A percentile compares a stretch with the other conserved stretches of the same genome.
Conservation (phyloP, 495 filamentous ascomycete species). For the Ramalina peruviana region DNA sequence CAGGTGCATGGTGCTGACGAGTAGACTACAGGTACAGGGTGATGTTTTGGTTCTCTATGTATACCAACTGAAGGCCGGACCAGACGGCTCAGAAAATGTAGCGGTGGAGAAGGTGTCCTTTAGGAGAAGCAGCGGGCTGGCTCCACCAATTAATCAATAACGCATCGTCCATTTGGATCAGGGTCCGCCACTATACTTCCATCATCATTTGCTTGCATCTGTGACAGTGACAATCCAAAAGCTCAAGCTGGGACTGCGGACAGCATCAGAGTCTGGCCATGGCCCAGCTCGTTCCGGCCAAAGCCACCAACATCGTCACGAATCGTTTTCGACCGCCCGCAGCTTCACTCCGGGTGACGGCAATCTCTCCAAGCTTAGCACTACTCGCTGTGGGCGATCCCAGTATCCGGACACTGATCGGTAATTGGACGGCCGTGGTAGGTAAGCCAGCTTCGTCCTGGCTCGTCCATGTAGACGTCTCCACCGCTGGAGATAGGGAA, state of each 20-base stretch:
- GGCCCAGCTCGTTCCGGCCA: neutral
- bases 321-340: neutral
- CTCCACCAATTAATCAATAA: conserved; percentile 7
- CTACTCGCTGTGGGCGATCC: conserved; percentile 1
- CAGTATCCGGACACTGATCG: conserved; percentile 2
- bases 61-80: conserved; percentile 86
- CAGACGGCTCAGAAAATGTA: conserved; percentile 78
- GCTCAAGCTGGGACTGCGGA: neutral
- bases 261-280: neutral
- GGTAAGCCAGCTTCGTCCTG: neutral
- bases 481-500: neutral
- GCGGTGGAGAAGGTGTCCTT: conserved; percentile 96
- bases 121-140: conserved; percentile 52
- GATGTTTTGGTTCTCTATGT: conserved; percentile 95
- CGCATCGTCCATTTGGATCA: neutral
- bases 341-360: neutral
- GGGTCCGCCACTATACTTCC: neutral
- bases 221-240: neutral
- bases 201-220: neutral
- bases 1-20: conserved; percentile 1
- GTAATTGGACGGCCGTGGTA: neutral
- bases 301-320: neutral
- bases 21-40: conserved; percentile 65
- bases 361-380: conserved; percentile 5
- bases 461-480: neutral